phyloP scores from a whole-genome alignment of 2,329 filamentous ascomycete species.

The Xylariaceae sp. region DNA sequence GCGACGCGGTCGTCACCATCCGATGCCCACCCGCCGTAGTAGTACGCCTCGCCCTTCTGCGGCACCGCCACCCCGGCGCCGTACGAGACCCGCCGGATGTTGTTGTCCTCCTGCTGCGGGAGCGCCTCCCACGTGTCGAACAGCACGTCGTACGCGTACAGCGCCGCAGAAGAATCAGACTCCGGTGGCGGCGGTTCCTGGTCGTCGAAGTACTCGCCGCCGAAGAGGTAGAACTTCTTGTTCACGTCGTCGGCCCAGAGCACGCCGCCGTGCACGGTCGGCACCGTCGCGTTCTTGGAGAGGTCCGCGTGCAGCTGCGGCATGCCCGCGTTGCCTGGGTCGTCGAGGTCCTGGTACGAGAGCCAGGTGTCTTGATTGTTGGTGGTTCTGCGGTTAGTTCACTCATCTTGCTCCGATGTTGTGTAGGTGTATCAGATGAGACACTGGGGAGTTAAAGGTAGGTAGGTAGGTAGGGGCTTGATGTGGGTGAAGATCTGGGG shows the following conservation, averaged over 20 bases:
- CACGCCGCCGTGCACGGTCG: slow-evolving; percentile 47
- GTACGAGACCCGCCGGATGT: slow-evolving; percentile 52
- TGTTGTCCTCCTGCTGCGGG: slow-evolving; percentile 40
- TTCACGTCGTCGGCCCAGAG: slow-evolving; percentile 66
- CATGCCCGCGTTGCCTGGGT: slow-evolving; percentile 46
- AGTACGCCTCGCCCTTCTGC: slow-evolving; percentile 59
- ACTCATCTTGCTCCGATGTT: too few species aligned
- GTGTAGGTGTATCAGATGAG: too few species aligned
- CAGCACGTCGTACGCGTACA: slow-evolving; percentile 62
- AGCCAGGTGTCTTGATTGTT: slow-evolving; percentile 56
- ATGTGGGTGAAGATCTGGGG: too few species aligned
- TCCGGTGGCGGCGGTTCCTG: slow-evolving; percentile 44
- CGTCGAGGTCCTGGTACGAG: slow-evolving; percentile 59
- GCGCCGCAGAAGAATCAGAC: too few species aligned
- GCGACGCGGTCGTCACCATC: too few species aligned
- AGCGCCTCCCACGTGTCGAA: slow-evolving; percentile 58
- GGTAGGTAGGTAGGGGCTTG: too few species aligned
- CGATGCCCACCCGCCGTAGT: slow-evolving; percentile 66
- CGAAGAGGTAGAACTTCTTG: slow-evolving; percentile 65
- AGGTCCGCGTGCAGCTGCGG: slow-evolving; percentile 60
- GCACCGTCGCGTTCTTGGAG: slow-evolving; percentile 61
- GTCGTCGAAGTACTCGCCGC: slow-evolving; percentile 53
- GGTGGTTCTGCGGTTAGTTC: too few species aligned
- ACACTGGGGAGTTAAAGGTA: too few species aligned
- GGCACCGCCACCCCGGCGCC: slow-evolving; percentile 60